phyloP scores from a whole-genome alignment of 495 filamentous ascomycete species.

The Trichoderma virens region DNA sequence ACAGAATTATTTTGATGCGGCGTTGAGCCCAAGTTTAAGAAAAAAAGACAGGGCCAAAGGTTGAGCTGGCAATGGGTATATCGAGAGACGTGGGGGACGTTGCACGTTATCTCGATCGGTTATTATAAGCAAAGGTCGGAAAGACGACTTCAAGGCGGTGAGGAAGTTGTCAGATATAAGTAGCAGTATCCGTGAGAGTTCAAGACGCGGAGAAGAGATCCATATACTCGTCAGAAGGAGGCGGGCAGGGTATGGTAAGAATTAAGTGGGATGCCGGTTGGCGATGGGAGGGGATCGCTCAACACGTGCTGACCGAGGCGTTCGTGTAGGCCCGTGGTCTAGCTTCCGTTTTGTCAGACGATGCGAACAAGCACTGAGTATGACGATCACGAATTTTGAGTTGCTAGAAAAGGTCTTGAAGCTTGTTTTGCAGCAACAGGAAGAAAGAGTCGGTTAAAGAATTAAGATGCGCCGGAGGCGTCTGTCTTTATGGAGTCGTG shows the following conservation, averaged over 20 bases:
- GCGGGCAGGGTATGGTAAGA: constrained; percentile 3
- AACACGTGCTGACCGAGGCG: constrained; percentile 7
- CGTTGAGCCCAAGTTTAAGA: not conserved
- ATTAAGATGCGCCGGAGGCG: constrained; percentile 9
- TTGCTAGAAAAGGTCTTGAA: not conserved
- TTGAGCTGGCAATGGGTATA: not conserved
- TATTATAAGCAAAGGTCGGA: not conserved
- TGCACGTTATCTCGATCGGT: not conserved
- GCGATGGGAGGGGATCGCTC: constrained; percentile 6
- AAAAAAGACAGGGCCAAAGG: not conserved
- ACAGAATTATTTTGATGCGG: not conserved
- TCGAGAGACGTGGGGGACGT: not conserved
- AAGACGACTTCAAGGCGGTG: not conserved
- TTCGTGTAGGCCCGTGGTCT: constrained; percentile 6
- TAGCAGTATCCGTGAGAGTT: not conserved
- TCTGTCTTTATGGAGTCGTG: constrained; percentile 8
- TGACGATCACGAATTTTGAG: not conserved
- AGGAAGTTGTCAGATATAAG: not conserved
- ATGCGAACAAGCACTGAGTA: not conserved
- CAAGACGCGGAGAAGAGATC: constrained; percentile 1
- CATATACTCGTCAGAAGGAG: not conserved
- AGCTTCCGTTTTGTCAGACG: constrained; percentile 6
- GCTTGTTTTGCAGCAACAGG: not conserved
- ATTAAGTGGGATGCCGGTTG: constrained; percentile 8
- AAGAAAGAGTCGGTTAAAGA: not conserved